phyloP scores from a whole-genome alignment of 2,329 filamentous ascomycete species.

The Aspergillus felis region DNA sequence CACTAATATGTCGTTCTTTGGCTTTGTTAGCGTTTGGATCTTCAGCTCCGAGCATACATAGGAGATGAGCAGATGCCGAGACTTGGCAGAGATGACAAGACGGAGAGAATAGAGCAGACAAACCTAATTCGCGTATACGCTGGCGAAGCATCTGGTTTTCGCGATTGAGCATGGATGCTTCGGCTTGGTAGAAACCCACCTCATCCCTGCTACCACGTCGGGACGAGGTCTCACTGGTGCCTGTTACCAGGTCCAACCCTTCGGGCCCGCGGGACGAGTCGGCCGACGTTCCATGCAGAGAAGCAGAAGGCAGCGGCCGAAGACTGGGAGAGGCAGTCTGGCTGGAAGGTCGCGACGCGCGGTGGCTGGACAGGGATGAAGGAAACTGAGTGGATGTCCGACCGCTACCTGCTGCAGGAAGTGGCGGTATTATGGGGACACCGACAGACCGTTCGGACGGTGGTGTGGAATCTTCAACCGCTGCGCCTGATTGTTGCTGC shows the following conservation, averaged over 20 bases:
- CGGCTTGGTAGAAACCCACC: conserved; percentile 45
- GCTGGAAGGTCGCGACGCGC: conserved; percentile 32
- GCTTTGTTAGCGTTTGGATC: conserved; percentile 1
- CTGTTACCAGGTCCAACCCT: conserved; percentile 22
- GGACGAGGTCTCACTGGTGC: conserved; percentile 23
- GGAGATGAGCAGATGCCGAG: neutral
- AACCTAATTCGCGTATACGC: conserved; percentile 46
- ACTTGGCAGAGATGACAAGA: neutral
- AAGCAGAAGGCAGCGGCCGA: conserved; percentile 21
- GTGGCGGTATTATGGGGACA: conserved; percentile 30
- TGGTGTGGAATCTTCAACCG: conserved; percentile 42
- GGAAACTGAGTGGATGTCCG: conserved; percentile 30
- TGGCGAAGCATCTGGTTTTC: conserved; percentile 48
- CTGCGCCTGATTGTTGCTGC: conserved; percentile 29
- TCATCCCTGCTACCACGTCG: conserved; percentile 45
- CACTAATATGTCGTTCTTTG: conserved; percentile 30
- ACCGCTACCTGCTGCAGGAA: conserved; percentile 21
- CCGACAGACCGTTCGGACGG: conserved; percentile 39
- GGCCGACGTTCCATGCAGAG: neutral
- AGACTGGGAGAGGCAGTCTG: conserved; percentile 37
- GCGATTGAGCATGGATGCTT: conserved; percentile 43
- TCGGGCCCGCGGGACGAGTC: conserved; percentile 24
- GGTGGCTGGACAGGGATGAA: conserved; percentile 33
- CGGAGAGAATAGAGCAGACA: conserved; percentile 9
- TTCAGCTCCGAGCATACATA: neutral